A percentile compares a stretch with the other conserved stretches of the same genome.
Evolutionary conservation across 139 green algal genomes (phyloP).

Genomic region (Deuterostichococcus epilithicus): DNA sequence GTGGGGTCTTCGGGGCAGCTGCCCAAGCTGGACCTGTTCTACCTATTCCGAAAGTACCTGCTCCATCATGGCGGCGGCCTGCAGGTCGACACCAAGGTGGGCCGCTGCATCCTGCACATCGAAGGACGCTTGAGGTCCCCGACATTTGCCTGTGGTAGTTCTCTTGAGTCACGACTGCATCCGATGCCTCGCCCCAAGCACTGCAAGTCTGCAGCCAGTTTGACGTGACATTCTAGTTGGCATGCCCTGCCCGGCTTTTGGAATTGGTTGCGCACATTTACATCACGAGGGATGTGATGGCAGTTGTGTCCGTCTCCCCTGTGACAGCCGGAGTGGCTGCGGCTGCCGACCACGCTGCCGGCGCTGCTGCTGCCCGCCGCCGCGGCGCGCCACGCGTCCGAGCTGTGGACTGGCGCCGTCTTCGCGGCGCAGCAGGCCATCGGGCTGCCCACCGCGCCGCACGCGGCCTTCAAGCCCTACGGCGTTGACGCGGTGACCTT

Average conservation of each 20-base stretch:
- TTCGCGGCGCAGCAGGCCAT: constrained; percentile 48
- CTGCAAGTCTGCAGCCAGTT: too few species aligned
- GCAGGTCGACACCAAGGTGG: constrained; percentile 7
- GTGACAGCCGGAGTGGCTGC: neutral
- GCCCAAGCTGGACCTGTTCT: constrained; percentile 76
- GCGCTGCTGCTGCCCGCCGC: constrained; percentile 8
- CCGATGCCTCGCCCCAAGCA: too few species aligned
- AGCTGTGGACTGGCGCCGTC: constrained; percentile 24
- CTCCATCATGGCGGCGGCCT: constrained; percentile 5
- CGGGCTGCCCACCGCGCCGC: constrained; percentile 41
- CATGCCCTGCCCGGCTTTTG: too few species aligned
- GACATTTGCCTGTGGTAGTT: too few species aligned
- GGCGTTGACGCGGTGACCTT: constrained; percentile 62
- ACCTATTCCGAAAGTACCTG: constrained; percentile 34
- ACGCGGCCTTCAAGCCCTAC: constrained; percentile 57
- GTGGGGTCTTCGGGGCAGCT: constrained; percentile 59
- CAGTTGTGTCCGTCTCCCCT: neutral
- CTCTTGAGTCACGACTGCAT: too few species aligned
- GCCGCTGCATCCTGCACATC: neutral
- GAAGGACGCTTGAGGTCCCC: too few species aligned
- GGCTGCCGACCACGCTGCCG: neutral
- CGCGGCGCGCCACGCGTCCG: constrained; percentile 10
- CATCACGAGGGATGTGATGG: too few species aligned
- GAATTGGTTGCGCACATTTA: too few species aligned
- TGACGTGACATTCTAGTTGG: too few species aligned